These are phyloP conservation scores for Hysterium pulicare DNA, from an alignment of 2,329 filamentous ascomycete species.

Conservation along the genomic window DNA sequence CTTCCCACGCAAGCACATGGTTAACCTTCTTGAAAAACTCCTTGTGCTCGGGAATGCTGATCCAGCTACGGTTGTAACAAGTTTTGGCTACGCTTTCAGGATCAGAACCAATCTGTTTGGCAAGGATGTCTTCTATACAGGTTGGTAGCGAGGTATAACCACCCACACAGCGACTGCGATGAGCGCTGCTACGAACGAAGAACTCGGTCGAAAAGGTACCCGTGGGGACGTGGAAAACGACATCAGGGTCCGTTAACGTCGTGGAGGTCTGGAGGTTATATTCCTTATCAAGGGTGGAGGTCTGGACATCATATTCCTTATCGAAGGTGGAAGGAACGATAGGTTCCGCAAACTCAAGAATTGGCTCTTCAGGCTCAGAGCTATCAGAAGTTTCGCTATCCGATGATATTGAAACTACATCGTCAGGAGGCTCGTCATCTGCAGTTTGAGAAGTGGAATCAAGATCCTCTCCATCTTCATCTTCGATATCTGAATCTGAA, in stretches of 20 bases:
- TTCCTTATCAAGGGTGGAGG: slow-evolving; percentile 5
- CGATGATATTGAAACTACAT: not conserved
- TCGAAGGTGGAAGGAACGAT: slow-evolving; percentile 8
- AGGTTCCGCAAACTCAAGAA: too few species aligned
- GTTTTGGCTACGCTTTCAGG: not conserved
- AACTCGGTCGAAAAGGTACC: slow-evolving; percentile 49
- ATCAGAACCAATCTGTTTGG: not conserved
- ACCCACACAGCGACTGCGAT: not conserved
- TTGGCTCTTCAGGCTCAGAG: too few species aligned
- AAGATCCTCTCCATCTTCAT: not conserved
- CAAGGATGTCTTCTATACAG: slow-evolving; percentile 6
- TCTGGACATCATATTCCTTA: slow-evolving; percentile 5
- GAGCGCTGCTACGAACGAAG: slow-evolving; percentile 8
- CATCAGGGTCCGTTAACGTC: slow-evolving; percentile 17
- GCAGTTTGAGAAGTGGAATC: not conserved
- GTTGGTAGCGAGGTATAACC: slow-evolving; percentile 1
- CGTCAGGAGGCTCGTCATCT: not conserved
- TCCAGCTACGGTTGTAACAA: not conserved
- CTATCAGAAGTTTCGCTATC: not conserved
- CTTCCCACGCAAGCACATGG: slow-evolving; percentile 2
- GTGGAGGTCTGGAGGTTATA: slow-evolving; percentile 7
- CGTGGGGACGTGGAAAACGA: slow-evolving; percentile 35
- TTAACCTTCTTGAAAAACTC: slow-evolving; percentile 1
- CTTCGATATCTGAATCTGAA: too few species aligned
- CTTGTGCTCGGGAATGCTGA: not conserved